These are phyloP conservation scores for Solioccasus polychromus DNA, from an alignment of 768 basidiomycete species.

Conservation along the genomic window DNA sequence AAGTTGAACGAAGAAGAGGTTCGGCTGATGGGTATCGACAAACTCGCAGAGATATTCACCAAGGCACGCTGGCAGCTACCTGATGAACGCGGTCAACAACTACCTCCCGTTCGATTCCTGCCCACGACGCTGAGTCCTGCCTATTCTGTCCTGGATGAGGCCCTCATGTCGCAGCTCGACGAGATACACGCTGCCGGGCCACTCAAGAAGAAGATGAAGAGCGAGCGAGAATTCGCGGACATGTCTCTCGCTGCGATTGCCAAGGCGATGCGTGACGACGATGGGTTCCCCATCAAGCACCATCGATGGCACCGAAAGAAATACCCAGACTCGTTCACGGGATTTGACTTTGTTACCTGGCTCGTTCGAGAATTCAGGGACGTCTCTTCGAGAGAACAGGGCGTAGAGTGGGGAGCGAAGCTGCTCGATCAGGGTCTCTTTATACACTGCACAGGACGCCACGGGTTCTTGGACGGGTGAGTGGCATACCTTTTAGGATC, in stretches of 20 bases:
- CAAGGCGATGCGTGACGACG: constrained; percentile 83
- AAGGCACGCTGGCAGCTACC: constrained; percentile 76
- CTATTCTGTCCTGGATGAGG: constrained; percentile 73
- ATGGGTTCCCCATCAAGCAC: constrained; percentile 79
- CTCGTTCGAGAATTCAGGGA: constrained; percentile 89
- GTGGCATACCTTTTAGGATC: constrained; percentile 19
- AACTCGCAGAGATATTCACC: constrained; percentile 84
- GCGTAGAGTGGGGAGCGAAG: constrained; percentile 70
- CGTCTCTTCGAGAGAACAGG: constrained; percentile 79
- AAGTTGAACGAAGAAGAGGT: constrained; percentile 82
- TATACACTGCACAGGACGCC: constrained; percentile 74
- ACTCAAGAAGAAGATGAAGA: constrained; percentile 76
- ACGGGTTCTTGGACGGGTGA: constrained; percentile 87
- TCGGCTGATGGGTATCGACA: constrained; percentile 85
- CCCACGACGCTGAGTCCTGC: constrained; percentile 84
- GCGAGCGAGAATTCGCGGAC: constrained; percentile 68
- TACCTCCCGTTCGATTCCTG: constrained; percentile 69
- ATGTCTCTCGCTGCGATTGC: constrained; percentile 64
- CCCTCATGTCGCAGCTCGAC: constrained; percentile 76
- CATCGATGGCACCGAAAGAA: constrained; percentile 76
- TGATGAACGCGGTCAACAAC: constrained; percentile 36
- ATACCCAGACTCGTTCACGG: constrained; percentile 84
- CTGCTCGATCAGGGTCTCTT: constrained; percentile 82
- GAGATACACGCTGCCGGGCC: constrained; percentile 74
- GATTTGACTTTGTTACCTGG: constrained; percentile 90